These are phyloP conservation scores for Ophiostoma quercus DNA, from an alignment of 2,329 filamentous ascomycete species.

Conservation along the genomic window DNA sequence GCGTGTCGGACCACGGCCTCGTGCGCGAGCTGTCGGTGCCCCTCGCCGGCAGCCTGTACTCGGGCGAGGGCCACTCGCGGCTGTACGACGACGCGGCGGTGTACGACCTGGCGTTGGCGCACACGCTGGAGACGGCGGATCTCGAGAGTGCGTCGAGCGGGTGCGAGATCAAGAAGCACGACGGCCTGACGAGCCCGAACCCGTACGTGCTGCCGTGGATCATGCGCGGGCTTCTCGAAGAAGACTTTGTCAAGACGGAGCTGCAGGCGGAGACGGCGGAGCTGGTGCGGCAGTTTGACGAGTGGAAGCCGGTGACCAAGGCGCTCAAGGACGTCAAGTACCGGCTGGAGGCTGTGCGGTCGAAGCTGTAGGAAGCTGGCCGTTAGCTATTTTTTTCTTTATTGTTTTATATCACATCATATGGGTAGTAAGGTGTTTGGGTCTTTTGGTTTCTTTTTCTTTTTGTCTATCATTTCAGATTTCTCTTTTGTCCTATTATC, in stretches of 20 bases:
- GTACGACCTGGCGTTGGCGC: conserved; percentile 71
- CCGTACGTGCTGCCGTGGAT: conserved; percentile 93
- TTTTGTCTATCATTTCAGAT: not conserved
- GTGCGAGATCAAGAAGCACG: conserved; percentile 50
- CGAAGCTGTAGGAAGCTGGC: conserved; percentile 55
- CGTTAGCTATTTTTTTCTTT: conserved; percentile 16
- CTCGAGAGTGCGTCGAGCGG: conserved; percentile 30
- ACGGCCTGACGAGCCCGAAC: conserved; percentile 56
- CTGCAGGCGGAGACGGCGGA: conserved; percentile 70
- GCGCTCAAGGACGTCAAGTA: conserved; percentile 94
- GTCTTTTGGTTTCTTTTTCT: not conserved
- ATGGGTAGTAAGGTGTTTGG: not conserved
- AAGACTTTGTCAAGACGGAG: conserved; percentile 81
- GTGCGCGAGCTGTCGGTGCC: conserved; percentile 84
- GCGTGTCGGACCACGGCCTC: conserved; percentile 86
- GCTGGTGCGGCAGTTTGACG: conserved; percentile 81
- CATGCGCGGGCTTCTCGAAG: conserved; percentile 87
- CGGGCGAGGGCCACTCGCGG: conserved; percentile 86
- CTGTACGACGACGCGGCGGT: conserved; percentile 86
- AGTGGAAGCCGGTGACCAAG: conserved; percentile 87
- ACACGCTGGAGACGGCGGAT: conserved; percentile 66
- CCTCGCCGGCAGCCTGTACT: conserved; percentile 84
- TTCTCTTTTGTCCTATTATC: not conserved
- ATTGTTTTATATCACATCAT: not conserved
- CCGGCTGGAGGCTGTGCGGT: conserved; percentile 82